phyloP scores from a whole-genome alignment of 345 rosid genomes.

The Tarenaya hassleriana region DNA sequence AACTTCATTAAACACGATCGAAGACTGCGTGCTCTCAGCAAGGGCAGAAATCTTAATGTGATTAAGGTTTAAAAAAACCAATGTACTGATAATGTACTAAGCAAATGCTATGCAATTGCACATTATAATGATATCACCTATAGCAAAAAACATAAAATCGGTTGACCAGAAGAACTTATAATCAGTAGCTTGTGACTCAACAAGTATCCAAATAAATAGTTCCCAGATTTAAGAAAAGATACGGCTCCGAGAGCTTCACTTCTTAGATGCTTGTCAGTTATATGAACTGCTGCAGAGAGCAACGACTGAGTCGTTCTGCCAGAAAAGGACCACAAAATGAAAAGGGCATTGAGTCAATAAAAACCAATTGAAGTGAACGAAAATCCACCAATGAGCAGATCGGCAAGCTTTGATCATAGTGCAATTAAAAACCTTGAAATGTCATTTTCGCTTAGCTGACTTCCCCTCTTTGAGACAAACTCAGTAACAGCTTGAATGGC shows the following conservation, averaged over 20 bases:
- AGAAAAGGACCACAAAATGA: conserved; percentile 20
- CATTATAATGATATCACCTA: conserved; percentile 14
- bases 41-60: conserved; percentile 59
- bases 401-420: conserved; percentile 4
- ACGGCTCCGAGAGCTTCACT: conserved; percentile 91
- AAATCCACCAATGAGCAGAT: not conserved
- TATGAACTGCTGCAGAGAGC: conserved; percentile 79
- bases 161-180: too few species aligned
- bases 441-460: conserved; percentile 65
- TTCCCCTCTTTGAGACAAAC: conserved; percentile 73
- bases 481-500: conserved; percentile 88
- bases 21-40: conserved; percentile 72
- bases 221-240: conserved; percentile 34
- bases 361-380: conserved; percentile 4
- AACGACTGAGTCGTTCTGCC: conserved; percentile 85
- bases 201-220: conserved; percentile 10
- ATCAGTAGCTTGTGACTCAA: not conserved
- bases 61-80: conserved; percentile 42
- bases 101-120: conserved; percentile 14
- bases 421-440: conserved; percentile 54
- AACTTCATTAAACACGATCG: conserved; percentile 74
- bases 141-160: too few species aligned
- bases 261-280: conserved; percentile 80
- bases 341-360: conserved; percentile 14
- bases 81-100: conserved; percentile 18